Base-by-base conservation (phyloP, 169 alveolate genomes). In the Plasmodium relictum region DNA sequence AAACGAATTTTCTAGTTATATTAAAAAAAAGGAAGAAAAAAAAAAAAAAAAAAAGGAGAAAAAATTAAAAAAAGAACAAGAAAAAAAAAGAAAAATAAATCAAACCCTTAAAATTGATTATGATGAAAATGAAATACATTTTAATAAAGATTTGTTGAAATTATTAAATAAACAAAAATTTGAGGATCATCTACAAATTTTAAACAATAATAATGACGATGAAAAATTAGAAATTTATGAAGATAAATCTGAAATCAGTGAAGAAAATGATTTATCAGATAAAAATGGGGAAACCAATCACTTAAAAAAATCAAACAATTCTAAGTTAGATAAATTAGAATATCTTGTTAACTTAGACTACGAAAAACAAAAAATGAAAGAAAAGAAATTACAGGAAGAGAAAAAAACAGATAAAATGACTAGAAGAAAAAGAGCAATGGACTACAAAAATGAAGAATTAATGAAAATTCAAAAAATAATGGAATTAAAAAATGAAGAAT, bases 91-190 rank as follows among this genome's bases (percentile, higher is more conserved):
- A 26, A 20, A 9, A 20, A 12, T 12, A 12, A 85, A 59, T 42
- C 61, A 70, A 62, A 26, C 59, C 2, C 63, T 18, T 10, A 70
- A 92, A 22, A 39, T 62, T 26, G 92, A 88, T 59, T 89, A 74
- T 69, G 92, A 72, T 16, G 90, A 85, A 76, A 62, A 88, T 14
- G 94, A 92, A 31, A 72, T 94, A 45, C 94, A 94, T 94, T 94
- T 94, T 42, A 94, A 90, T 71, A 92, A 94, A 74, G 93, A 92
- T 48, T 91, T 92, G 48, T 88, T 94, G 58, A 86, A 92, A 16
- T 87, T 88, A 61, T 42, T 65, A 24, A 65, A 89, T 45, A 48
- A 69, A 56, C 90, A 74, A 65, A 59, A 48, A 2, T 65, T 76
- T 42, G 48, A 68, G 70, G 93, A 63, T 83, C 94, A 62, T 86